Conservation (phyloP, 768 basidiomycete genomes). For the Hericium rajendrae region DNA sequence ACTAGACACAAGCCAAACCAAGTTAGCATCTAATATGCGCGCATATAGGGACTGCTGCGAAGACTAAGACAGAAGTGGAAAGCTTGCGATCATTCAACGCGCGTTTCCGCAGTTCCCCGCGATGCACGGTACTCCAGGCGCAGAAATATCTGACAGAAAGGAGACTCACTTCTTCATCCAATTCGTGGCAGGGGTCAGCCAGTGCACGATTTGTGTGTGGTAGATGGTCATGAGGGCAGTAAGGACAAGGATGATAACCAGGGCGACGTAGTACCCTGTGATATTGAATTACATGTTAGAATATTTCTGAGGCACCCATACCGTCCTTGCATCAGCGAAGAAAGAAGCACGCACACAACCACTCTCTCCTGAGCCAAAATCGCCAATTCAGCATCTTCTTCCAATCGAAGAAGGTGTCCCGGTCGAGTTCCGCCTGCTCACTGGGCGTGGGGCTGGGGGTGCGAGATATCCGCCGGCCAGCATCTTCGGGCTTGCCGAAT, state of each 20-base stretch:
- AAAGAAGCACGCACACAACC: conserved; percentile 22
- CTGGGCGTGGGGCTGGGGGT: conserved; percentile 29
- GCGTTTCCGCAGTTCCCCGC: too few relatives aligned
- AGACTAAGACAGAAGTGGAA: neutral
- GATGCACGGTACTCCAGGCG: neutral
- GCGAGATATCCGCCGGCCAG: conserved; percentile 7
- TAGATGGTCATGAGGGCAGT: conserved; percentile 33
- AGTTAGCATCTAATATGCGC: neutral
- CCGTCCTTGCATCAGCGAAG: neutral
- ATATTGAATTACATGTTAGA: neutral
- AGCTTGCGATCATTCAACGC: neutral
- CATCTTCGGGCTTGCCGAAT: conserved; percentile 4
- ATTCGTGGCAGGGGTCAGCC: conserved; percentile 55
- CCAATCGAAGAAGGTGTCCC: conserved; percentile 21
- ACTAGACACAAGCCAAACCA: conserved; percentile 20
- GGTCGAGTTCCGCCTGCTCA: conserved; percentile 22
- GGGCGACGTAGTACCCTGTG: conserved; percentile 27
- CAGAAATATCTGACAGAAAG: neutral
- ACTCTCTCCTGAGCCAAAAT: conserved; percentile 26
- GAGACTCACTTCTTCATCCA: conserved; percentile 51
- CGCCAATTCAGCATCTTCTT: conserved; percentile 19
- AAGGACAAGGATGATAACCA: conserved; percentile 21
- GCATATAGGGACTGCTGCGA: neutral
- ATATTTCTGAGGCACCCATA: neutral
- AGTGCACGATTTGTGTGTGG: conserved; percentile 52